phyloP scores from a whole-genome alignment of 371 early-diverging fungal genomes.

The Syncephalastrum monosporum region DNA sequence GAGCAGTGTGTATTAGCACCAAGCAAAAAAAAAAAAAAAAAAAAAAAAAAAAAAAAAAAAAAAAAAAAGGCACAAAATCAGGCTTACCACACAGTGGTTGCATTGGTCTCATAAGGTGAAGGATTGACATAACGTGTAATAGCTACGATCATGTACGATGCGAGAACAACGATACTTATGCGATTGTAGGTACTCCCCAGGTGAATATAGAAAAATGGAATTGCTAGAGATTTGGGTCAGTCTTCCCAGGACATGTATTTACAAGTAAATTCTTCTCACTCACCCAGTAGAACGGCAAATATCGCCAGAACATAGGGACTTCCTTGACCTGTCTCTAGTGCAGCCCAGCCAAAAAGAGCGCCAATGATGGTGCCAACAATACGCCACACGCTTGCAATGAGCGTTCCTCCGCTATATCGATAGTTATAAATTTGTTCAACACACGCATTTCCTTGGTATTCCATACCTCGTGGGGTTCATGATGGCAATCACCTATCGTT shows the following conservation, averaged over 20 bases:
- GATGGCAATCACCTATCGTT: conserved; percentile 44
- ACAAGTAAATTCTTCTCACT: neutral
- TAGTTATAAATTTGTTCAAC: neutral
- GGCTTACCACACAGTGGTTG: conserved; percentile 39
- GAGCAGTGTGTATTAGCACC: neutral
- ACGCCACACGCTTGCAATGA: conserved; percentile 53
- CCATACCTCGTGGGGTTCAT: conserved; percentile 57
- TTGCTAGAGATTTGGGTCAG: conserved; percentile 19
- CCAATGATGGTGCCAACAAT: conserved; percentile 56
- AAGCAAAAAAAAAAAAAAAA: neutral
- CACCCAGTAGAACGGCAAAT: conserved; percentile 57
- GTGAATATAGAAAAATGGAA: conserved; percentile 46
- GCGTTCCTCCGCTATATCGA: conserved; percentile 49
- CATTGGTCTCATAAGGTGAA: conserved; percentile 27
- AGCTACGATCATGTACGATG: conserved; percentile 40
- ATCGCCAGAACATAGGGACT: conserved; percentile 51
- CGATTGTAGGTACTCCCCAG: conserved; percentile 43
- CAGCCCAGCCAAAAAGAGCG: conserved; percentile 49
- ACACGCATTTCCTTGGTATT: neutral
- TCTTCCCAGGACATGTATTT: neutral
- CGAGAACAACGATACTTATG: conserved; percentile 41
- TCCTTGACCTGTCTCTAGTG: conserved; percentile 41
- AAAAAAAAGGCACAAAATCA: neutral
- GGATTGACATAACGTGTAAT: conserved; percentile 35
- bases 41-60: neutral